These are phyloP conservation scores for Westerdykella ornata DNA, from an alignment of 2,329 filamentous ascomycete species.

Conservation along the genomic window DNA sequence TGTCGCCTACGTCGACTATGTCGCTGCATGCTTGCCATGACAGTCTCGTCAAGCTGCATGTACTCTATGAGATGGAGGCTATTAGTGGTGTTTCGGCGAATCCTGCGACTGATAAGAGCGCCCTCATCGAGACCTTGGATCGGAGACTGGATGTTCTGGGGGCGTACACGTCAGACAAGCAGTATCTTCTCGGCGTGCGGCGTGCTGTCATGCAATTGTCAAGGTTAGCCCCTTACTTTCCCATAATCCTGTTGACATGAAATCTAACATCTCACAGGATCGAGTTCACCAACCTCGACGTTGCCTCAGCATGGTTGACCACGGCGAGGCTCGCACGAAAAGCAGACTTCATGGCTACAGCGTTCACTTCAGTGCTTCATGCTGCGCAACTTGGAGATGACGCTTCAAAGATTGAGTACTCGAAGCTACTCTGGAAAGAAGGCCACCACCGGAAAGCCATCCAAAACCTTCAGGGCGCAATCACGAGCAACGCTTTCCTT, in stretches of 20 bases:
- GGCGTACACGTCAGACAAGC: conserved; percentile 85
- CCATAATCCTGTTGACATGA: conserved; percentile 7
- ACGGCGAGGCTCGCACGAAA: conserved; percentile 84
- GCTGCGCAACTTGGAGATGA: conserved; percentile 78
- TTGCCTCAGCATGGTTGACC: conserved; percentile 77
- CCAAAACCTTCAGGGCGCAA: conserved; percentile 79
- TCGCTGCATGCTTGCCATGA: conserved; percentile 82
- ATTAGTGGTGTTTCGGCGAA: conserved; percentile 49
- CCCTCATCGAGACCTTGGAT: conserved; percentile 52
- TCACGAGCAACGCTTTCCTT: conserved; percentile 71
- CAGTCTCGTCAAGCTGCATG: conserved; percentile 76
- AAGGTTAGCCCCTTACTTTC: conserved; percentile 45
- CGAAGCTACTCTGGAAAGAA: conserved; percentile 86
- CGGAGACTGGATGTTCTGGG: conserved; percentile 83
- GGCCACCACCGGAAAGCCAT: conserved; percentile 93
- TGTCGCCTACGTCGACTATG: conserved; percentile 69
- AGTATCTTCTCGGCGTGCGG: conserved; percentile 80
- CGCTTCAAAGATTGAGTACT: conserved; percentile 89
- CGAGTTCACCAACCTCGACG: conserved; percentile 62
- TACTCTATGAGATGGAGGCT: conserved; percentile 78
- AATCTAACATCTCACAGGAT: conserved; percentile 29
- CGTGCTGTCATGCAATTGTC: conserved; percentile 80
- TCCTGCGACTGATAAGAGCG: conserved; percentile 30
- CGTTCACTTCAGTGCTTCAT: conserved; percentile 88
- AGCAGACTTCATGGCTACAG: conserved; percentile 72